Conservation (phyloP, 495 filamentous ascomycete species). For the Aspergillus haitiensis region DNA sequence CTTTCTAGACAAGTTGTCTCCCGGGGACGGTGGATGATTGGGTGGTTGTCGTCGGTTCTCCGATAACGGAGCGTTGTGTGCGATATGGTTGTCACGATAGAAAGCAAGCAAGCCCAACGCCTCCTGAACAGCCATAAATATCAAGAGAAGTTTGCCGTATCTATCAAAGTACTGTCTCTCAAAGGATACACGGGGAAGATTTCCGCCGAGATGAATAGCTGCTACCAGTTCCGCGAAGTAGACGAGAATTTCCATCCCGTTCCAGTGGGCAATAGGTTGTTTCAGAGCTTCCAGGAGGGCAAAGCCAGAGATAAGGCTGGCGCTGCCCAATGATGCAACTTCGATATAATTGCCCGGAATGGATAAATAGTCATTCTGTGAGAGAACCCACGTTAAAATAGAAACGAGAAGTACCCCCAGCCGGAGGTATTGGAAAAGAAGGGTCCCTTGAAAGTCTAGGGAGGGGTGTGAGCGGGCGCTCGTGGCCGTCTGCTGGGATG, state of each 20-base stretch:
- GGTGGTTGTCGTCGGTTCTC: slow-evolving; percentile 3
- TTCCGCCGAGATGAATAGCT: slow-evolving; percentile 42
- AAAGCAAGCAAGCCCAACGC: slow-evolving; percentile 32
- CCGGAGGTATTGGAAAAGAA: slow-evolving; percentile 36
- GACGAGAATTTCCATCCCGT: slow-evolving; percentile 46
- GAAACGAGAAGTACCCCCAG: slow-evolving; percentile 36
- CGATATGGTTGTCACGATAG: slow-evolving; percentile 20
- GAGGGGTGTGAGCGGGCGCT: slow-evolving; percentile 16
- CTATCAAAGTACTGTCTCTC: slow-evolving; percentile 45
- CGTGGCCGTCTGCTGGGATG: slow-evolving; percentile 15
- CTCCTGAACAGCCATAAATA: slow-evolving; percentile 46
- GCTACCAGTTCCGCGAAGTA: slow-evolving; percentile 43
- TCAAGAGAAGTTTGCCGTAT: slow-evolving; percentile 43
- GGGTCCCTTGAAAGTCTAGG: slow-evolving; percentile 19
- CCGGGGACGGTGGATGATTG: background rate
- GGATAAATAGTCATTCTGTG: slow-evolving; percentile 33
- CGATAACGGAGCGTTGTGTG: slow-evolving; percentile 9
- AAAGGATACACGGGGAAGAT: slow-evolving; percentile 34
- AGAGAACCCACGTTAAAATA: slow-evolving; percentile 37
- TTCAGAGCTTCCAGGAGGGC: slow-evolving; percentile 42
- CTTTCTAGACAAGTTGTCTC: background rate
- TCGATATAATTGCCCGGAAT: slow-evolving; percentile 46
- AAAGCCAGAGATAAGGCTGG: slow-evolving; percentile 45
- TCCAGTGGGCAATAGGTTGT: slow-evolving; percentile 40
- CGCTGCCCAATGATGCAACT: slow-evolving; percentile 40